A percentile compares a stretch with the other conserved stretches of the same genome.
Conservation (phyloP, 1,284 basidiomycete genomes). For the Ustilago tritici region DNA sequence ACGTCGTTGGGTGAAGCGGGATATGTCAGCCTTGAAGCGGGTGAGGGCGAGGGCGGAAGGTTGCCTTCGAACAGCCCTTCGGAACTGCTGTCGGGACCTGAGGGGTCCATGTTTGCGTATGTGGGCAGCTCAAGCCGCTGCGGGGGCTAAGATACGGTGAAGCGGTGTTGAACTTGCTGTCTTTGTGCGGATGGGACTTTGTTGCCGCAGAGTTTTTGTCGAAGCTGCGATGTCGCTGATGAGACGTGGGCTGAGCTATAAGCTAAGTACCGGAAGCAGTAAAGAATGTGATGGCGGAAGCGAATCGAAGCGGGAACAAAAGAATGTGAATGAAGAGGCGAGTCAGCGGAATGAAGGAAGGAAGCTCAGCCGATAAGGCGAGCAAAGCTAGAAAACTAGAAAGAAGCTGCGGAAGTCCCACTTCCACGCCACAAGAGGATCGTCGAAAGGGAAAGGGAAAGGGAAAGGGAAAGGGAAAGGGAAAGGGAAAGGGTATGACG, state of each 20-base stretch:
- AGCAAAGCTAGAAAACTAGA: not conserved
- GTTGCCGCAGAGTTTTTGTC: not conserved
- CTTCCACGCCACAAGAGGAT: not conserved
- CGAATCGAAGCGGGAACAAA: not conserved
- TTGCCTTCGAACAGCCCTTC: slow-evolving; percentile 52
- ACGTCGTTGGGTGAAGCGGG: slow-evolving; percentile 49
- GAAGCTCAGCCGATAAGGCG: not conserved
- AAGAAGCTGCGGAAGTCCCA: not conserved
- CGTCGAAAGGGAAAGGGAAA: not conserved
- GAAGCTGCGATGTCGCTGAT: not conserved
- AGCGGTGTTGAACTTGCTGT: not conserved
- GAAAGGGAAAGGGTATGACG: not conserved
- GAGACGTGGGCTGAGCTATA: not conserved
- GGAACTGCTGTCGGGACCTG: slow-evolving; percentile 43
- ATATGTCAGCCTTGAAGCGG: slow-evolving; percentile 34
- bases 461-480: not conserved
- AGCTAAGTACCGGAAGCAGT: slow-evolving; percentile 5
- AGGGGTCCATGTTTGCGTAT: slow-evolving; percentile 31
- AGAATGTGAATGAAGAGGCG: slow-evolving; percentile 3
- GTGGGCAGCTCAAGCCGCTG: slow-evolving; percentile 25
- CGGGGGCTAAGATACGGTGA: not conserved
- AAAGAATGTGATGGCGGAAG: slow-evolving; percentile 1
- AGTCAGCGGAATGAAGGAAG: slow-evolving; percentile 1
- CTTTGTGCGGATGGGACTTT: not conserved
- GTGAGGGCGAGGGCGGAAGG: slow-evolving; percentile 46